Evolutionary conservation across 1,284 basidiomycete species (phyloP), one percentile per base, ranked within the genome.

Genomic region (Xerocomus nothofagi): DNA sequence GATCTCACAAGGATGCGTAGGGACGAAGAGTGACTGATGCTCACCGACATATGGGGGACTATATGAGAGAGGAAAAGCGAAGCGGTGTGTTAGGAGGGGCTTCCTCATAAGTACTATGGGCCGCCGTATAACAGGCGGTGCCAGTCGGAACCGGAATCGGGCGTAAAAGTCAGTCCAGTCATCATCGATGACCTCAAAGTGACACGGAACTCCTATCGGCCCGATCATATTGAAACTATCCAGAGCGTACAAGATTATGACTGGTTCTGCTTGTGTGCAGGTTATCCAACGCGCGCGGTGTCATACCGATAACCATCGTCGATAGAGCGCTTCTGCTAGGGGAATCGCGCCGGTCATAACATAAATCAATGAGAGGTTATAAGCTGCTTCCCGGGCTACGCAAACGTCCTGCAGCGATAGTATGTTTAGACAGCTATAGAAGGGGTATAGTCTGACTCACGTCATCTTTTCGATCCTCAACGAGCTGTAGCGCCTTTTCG

Each of bases 281-380:
- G 46, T 40, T 36, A 7, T 20, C 33, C 38, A 30, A 39, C 14
- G 10, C 20, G 29, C 20, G 31, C n/a, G 29, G 20, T 20, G 34
- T 75, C 62, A 85, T n/a, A 86, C 60, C 4, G 82, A 82, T 21
- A 90, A 70, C 88, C 88, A 91, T n/a, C 77, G 76, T 30, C 78
- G 75, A 63, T 85, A 86, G 39, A 91, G 66, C 0, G 68, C 71
- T 46, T 85, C 75, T 3, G 86, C 89, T 12, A 91, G 69, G 3
- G 82, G 77, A 3, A 80, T 75, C 4, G 86, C 86, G 4, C 89
- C 91, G 1, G 88, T 88, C 38, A 80, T 80, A 5, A 86, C 80
- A 70, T 87, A 94, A 37, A 96, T 86, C 36, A 90, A 71, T 8
- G 87, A 84, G 31, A 97, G 75, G 60, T 96, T 96, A 71, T 94